A percentile compares a stretch with the other conserved stretches of the same genome.
Conservation (phyloP, 495 filamentous ascomycete species). For the Parmelia sp. region DNA sequence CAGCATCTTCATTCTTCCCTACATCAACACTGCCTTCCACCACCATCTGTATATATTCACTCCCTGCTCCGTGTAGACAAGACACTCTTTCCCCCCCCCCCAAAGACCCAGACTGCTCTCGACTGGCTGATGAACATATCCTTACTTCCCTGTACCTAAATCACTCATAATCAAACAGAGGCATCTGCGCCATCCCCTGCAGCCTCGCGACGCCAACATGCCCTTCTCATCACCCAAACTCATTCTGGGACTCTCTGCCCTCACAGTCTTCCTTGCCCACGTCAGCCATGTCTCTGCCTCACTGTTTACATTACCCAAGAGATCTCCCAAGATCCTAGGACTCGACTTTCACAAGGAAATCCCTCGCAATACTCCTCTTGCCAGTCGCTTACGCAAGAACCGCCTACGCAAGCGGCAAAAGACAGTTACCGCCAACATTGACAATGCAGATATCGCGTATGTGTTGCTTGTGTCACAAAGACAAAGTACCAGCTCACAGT, state of each 20-base stretch:
- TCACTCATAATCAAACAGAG: background rate
- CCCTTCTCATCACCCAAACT: background rate
- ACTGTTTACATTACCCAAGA: background rate
- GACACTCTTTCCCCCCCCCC: background rate
- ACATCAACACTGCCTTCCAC: background rate
- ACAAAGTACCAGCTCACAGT: background rate
- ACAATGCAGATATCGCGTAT: conserved; percentile 19
- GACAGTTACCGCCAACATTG: conserved; percentile 14
- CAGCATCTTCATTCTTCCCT: background rate
- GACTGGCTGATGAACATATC: too few species aligned
- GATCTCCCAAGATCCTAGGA: conserved; percentile 19
- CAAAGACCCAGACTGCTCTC: background rate
- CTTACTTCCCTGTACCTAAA: background rate
- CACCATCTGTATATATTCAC: background rate
- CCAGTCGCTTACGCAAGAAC: conserved; percentile 12
- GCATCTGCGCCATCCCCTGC: background rate
- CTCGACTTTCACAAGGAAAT: conserved; percentile 17
- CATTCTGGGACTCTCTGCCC: conserved; percentile 8
- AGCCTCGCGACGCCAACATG: conserved; percentile 2
- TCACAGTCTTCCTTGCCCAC: conserved; percentile 3
- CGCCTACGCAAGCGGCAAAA: conserved; percentile 19
- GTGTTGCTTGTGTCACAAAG: background rate
- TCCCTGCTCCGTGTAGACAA: background rate
- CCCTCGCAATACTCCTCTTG: conserved; percentile 5
- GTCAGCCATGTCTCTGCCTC: conserved; percentile 7